A percentile compares a stretch with the other conserved stretches of the same genome.
These are phyloP conservation scores for Sugiyamaella neomexicana DNA, from an alignment of 1,139 yeast genomes.

Conservation along the genomic window DNA sequence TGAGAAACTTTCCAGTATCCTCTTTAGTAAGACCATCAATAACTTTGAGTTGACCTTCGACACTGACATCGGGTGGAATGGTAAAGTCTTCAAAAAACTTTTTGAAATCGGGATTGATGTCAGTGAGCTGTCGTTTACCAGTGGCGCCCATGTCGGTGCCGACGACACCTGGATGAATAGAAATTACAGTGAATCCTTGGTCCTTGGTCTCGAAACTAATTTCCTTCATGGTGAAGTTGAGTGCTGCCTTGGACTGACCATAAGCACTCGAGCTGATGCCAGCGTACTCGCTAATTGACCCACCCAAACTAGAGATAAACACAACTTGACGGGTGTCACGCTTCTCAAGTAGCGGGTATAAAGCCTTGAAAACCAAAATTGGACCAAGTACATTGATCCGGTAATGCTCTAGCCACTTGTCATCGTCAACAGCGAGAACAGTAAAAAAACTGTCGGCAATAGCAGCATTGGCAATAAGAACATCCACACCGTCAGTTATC, in stretches of 20 bases:
- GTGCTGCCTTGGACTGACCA: constrained; percentile 16
- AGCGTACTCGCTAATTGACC: constrained; percentile 29
- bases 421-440: constrained; percentile 3
- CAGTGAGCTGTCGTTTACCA: not conserved
- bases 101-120: not conserved
- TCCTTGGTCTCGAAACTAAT: constrained; percentile 23
- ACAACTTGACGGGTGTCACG: constrained; percentile 28
- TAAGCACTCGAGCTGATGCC: constrained; percentile 20
- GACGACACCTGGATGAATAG: constrained; percentile 42
- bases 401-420: constrained; percentile 10
- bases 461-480: constrained; percentile 17
- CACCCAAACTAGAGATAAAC: constrained; percentile 33
- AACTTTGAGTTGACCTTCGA: constrained; percentile 14
- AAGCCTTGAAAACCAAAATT: constrained; percentile 1
- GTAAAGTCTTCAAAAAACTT: not conserved
- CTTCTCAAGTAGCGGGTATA: constrained; percentile 9
- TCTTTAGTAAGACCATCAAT: constrained; percentile 15
- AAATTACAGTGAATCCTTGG: constrained; percentile 34
- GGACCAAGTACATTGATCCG: constrained; percentile 20
- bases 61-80: constrained; percentile 16
- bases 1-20: constrained; percentile 20
- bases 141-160: constrained; percentile 34
- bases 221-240: constrained; percentile 15
- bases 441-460: constrained; percentile 2
- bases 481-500: constrained; percentile 16